phyloP scores from a whole-genome alignment of 2,329 filamentous ascomycete species.

The Fusarium mexicanum region DNA sequence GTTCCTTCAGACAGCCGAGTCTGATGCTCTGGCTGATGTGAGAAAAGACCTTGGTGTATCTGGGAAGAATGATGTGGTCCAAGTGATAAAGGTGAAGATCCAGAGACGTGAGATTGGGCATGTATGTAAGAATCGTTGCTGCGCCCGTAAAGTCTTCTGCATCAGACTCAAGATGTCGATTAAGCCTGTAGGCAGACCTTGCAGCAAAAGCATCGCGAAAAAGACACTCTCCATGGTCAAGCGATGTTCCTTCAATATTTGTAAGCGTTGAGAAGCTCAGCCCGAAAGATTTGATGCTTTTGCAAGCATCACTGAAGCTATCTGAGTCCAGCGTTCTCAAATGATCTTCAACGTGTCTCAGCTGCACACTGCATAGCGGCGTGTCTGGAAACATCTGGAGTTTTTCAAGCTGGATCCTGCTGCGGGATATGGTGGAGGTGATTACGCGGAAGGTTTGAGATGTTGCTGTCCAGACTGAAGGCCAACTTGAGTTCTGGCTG shows the following conservation, averaged over 20 bases:
- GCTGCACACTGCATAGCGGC: neutral
- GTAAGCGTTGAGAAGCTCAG: neutral
- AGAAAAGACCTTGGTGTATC: neutral
- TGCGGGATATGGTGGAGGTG: neutral
- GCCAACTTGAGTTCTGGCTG: neutral
- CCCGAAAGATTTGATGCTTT: neutral
- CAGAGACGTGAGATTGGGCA: neutral
- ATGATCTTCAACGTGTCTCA: neutral
- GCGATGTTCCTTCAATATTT: no score
- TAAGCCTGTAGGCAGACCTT: neutral
- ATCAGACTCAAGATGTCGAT: neutral
- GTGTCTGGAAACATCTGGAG: neutral
- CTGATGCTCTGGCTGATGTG: neutral
- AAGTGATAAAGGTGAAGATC: neutral
- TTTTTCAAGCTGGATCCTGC: neutral
- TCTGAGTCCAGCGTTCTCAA: neutral
- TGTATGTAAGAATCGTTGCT: neutral
- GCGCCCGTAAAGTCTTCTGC: no score
- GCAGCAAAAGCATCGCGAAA: neutral
- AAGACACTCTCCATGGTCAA: neutral
- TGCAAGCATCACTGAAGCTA: neutral
- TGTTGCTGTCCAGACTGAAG: neutral
- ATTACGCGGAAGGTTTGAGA: neutral
- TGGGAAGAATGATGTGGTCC: neutral
- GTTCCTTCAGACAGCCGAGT: neutral